These are phyloP conservation scores for Pseudozyma hubeiensis DNA, from an alignment of 1,284 basidiomycete genomes.

Conservation along the genomic window DNA sequence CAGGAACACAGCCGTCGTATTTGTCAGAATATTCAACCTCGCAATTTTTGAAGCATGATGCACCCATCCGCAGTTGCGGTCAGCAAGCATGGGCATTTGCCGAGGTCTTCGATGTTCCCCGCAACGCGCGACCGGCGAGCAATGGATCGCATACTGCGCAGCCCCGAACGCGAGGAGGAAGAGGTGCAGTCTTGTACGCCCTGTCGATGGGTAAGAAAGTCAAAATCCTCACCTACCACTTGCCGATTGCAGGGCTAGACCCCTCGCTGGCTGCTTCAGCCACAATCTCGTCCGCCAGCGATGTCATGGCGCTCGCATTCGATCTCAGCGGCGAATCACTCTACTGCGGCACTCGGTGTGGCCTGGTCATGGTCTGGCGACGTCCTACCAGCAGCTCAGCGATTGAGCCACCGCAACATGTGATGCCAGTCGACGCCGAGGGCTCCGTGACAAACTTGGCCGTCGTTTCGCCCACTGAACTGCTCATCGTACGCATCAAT, in stretches of 20 bases:
- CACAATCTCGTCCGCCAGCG: constrained; percentile 4
- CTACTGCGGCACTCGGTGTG: constrained; percentile 24
- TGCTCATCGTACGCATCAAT: constrained; percentile 30
- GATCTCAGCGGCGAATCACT: constrained; percentile 1
- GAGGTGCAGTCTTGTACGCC: background rate
- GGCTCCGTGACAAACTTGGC: constrained; percentile 32
- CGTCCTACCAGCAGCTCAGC: background rate
- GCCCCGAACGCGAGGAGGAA: no score
- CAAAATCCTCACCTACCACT: background rate
- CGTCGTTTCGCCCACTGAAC: constrained; percentile 1
- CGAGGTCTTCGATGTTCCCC: background rate
- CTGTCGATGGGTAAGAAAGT: background rate
- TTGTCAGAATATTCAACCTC: no score
- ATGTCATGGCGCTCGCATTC: constrained; percentile 23
- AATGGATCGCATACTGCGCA: no score
- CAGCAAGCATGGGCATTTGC: background rate
- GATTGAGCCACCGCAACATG: background rate
- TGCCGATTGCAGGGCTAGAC: background rate
- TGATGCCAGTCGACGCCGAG: background rate
- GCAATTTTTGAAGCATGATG: no score
- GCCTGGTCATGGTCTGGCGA: constrained; percentile 9
- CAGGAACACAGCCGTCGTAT: no score
- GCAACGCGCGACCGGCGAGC: no score
- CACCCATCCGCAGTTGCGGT: background rate
- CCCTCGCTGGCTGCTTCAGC: background rate